These are phyloP conservation scores for Apiotrichum sp. DNA, from an alignment of 1,284 basidiomycete species.

Conservation along the genomic window DNA sequence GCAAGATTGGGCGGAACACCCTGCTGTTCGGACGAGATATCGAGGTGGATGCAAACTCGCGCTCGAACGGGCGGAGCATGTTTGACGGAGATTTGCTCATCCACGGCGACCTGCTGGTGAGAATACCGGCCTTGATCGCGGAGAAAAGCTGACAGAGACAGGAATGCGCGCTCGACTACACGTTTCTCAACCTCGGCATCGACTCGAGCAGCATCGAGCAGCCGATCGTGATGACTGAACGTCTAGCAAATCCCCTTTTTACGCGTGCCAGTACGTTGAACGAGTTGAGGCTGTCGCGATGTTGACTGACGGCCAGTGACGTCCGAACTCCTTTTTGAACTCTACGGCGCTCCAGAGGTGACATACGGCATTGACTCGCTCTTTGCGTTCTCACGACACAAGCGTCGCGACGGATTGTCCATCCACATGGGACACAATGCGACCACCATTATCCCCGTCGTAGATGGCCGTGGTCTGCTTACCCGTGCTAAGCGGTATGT, in stretches of 20 bases:
- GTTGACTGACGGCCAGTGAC: constrained; percentile 57
- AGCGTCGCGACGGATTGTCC: constrained; percentile 62
- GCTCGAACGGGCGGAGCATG: constrained; percentile 67
- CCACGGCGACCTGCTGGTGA: constrained; percentile 83
- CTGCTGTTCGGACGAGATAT: constrained; percentile 77
- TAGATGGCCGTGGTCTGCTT: constrained; percentile 71
- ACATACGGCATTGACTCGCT: constrained; percentile 86
- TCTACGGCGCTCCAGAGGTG: constrained; percentile 79
- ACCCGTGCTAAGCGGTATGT: constrained; percentile 74
- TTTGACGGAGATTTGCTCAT: constrained; percentile 87
- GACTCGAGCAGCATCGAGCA: constrained; percentile 73
- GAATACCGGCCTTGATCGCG: constrained; percentile 35
- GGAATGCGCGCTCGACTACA: constrained; percentile 93
- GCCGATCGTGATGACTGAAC: constrained; percentile 90
- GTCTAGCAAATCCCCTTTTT: constrained; percentile 81
- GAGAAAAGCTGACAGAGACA: constrained; percentile 38
- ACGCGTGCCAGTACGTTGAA: constrained; percentile 67
- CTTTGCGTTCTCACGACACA: constrained; percentile 69
- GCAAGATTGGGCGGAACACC: constrained; percentile 70
- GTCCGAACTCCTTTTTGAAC: constrained; percentile 94
- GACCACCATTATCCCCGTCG: constrained; percentile 78
- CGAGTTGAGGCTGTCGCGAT: no score
- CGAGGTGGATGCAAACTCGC: constrained; percentile 73
- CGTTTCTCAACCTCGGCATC: constrained; percentile 80
- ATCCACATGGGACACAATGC: constrained; percentile 52